Base-by-base conservation (phyloP, 768 basidiomycete genomes). In the Suillus tomentosus region DNA sequence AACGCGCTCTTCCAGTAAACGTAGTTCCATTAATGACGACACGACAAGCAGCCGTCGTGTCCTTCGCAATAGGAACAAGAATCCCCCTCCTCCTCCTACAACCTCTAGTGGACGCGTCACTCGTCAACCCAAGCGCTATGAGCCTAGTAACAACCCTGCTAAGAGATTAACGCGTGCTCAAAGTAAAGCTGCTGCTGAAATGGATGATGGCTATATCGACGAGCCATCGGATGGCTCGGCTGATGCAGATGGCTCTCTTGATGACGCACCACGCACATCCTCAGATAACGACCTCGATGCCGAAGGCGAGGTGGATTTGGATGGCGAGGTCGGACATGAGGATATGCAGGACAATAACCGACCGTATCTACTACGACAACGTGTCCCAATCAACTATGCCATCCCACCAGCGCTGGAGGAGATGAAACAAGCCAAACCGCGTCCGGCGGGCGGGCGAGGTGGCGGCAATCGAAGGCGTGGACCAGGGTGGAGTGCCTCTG, bases 351-450 rank as follows among this genome's bases (percentile, higher is more conserved):
- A 1, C 10, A 75, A 77, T 34, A 71, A 73, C 36, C 65, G 63
- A 69, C 71, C 73, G 22, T 94, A 94, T 69, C 71, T 85, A 0
- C 79, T 94, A 43, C 80, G 92, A 22, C 85, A 87, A 69, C 80
- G 92, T 59, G 72, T 70, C 82, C 84, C 68, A 60, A 86, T 94
- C 68, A 92, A 94, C 71, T 94, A 94, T 63, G 88, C 88, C 14
- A 90, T 93, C 24, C 91, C 90, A 1, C 92, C 92, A 0, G 89
- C 92, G 1, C 78, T 94, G 17, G 92, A 94, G 58, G 91, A 93
- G 42, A 77, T 90, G 73, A 76, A 67, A 27, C 76, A 74, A 6
- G 76, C 78, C 43, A 77, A 69, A 60, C 70, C 73, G 2, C 81
- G 81, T 50, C 83, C 85, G 9, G 8, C 66, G 39, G 64, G 63